Base-by-base conservation (phyloP, 768 basidiomycete genomes). In the Tulasnella sp. region DNA sequence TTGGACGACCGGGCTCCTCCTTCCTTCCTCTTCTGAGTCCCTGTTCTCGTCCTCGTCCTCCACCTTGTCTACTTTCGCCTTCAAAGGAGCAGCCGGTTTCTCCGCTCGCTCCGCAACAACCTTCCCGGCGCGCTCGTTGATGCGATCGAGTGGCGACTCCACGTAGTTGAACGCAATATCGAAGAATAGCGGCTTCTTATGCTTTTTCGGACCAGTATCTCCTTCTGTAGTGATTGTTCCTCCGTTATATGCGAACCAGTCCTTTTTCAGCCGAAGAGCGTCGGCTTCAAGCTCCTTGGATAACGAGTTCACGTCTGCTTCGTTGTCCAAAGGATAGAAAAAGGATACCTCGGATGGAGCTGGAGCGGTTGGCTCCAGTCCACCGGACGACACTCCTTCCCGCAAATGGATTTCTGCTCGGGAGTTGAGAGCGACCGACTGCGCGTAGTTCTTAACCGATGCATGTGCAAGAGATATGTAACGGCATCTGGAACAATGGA, bases 121-220 rank as follows among this genome's bases (percentile, higher is more conserved):
- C 81, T 88, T 89, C 1, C 94, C 94, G 3, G 89, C 91, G 19
- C 90, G 83, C 72, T 84, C 85, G 76, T 87, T 81, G 72, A 97
- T 80, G 67, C 86, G 81, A 62, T 92, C 90, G 88, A 95, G 89
- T 77, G 95, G 91, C 73, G 94, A 80, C 75, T 91, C 87, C 70
- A 93, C 89, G 77, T 96, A 97, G 80, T 96, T 97, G 77, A 95
- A 87, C 19, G 94, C 95, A 74, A 94, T 90, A 78, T 97, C 92
- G 80, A 95, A 97, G 83, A 98, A 97, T 44, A 94, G 77, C 17
- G 93, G 92, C 78, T 96, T 96, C 82, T 89, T 88, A 77, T 88
- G 82, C 42, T 83, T 79, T 76, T 84, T 83, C 65, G 82, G 79
- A 39, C 81, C 76, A 40, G 47, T 14, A 62, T 69, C n/a, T 7